Conservation (phyloP, 176 grass and related monocot genomes). For the Canna indica region DNA sequence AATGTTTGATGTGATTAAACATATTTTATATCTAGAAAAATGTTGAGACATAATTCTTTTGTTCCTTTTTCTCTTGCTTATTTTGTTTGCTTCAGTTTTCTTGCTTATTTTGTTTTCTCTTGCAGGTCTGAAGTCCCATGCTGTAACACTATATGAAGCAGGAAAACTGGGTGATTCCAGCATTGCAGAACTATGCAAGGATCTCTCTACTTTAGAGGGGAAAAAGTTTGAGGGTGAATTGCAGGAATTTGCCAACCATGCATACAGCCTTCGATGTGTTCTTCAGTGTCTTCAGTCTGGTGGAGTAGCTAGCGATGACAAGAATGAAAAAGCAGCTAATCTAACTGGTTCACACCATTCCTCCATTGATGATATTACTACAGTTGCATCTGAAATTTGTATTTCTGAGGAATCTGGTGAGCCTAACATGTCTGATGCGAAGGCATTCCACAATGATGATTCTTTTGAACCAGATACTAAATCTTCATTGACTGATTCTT, state of each 20-base stretch:
- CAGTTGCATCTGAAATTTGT: conserved; percentile 23
- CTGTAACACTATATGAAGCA: conserved; percentile 95
- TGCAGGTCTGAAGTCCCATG: conserved; percentile 97
- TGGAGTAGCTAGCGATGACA: conserved; percentile 37
- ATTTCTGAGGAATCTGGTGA: conserved; percentile 12
- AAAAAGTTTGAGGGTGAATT: conserved; percentile 93
- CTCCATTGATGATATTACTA: conserved; percentile 28
- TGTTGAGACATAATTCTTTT: no score
- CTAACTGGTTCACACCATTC: conserved; percentile 19
- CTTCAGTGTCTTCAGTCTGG: conserved; percentile 85
- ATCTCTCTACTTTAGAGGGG: conserved; percentile 88
- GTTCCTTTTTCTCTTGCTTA: not conserved
- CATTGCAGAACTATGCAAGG: conserved; percentile 72
- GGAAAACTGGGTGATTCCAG: conserved; percentile 93
- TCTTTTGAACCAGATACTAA: conserved; percentile 16
- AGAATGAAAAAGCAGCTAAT: conserved; percentile 27
- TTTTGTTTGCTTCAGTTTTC: not conserved
- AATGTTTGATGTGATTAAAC: no score
- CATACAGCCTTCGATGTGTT: conserved; percentile 82
- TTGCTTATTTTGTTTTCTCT: conserved; percentile 10
- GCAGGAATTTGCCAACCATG: conserved; percentile 94
- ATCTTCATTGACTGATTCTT: conserved; percentile 3
- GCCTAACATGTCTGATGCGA: conserved; percentile 13
- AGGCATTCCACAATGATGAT: conserved; percentile 15
- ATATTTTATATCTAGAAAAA: no score